Evolutionary conservation across 441 rosid species (phyloP), one percentile per base, ranked within the genome.

Genomic region (Populus tomentosa): DNA sequence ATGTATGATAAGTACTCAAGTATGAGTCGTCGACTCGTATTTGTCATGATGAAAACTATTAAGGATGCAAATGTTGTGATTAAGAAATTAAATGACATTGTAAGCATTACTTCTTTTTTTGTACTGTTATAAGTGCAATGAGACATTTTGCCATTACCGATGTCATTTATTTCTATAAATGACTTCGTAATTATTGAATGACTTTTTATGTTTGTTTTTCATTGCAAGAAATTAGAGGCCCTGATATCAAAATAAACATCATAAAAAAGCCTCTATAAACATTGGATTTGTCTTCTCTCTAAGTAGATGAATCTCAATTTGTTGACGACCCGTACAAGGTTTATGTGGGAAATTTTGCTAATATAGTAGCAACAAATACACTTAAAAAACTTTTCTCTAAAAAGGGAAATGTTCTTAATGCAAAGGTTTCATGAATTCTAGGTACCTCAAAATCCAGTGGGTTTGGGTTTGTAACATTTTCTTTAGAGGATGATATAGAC

Each of bases 311-410:
- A 16, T 83, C 92, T 6, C 86, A 88, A 35, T 92, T 88, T 78
- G 62, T 89, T 33, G 97, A 93, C 73, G 86, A 94, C 68, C 88
- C 92, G 72, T 72, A 88, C 79, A 89, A 95, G 82, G 92, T 93
- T 20, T 92, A 92, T 77, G 91, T 91, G 46, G 97, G 97, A 80
- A 95, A 95, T 80, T 93, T 95, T 81, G 88, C 97, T 20, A 95
- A 89, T 88, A 86, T 86, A 14, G 94, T 95, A 16, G 92, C 92
- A 32, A 78, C 82, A 20, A 90, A 90, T 64, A 86, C 78, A 65
- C 89, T 95, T 68, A 87, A 86, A 84, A 86, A 67, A 9, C 78
- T 76, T 46, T 95, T 95, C 72, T 91, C 95, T 5, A 90, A 91
- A 83, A 93, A 89, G 84, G 91, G 89, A 8, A 87, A 91, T 71